Base-by-base conservation (phyloP, 2,329 filamentous ascomycete species). In the Diplodia seriata region DNA sequence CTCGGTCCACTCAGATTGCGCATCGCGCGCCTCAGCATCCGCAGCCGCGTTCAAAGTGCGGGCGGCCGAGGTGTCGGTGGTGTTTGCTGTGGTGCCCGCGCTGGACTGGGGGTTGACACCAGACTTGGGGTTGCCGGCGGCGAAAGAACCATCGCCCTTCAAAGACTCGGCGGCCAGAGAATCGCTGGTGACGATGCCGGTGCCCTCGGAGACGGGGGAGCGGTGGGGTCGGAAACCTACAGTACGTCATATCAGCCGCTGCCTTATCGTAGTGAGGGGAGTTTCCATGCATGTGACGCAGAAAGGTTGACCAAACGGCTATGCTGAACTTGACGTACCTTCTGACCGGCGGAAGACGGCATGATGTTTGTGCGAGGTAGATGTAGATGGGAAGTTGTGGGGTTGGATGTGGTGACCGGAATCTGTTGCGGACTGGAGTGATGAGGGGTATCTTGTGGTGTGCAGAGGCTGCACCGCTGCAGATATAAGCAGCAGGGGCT, bases 121-220 rank as follows among this genome's bases (percentile, higher is more conserved):
- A 20, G 84, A 82, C 70, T 85, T 81, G 29, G 83, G 81, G 79
- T 92, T 91, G 68, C 84, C 78, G 33, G 84, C 77, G 50, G 85
- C 81, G 73, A 91, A 92, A 14, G 77, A 81, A 71, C 90, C 91
- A 68, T 84, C 84, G 26, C 81, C 72, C 56, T 83, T 80, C 69
- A 87, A 79, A 0, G 91, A 95, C 74, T 94, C 89, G 68, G 88
- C 90, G 12, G 92, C 92, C 5, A 96, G 87, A 7, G 91, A 94
- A 78, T 90, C 91, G 15, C 85, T 81, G 54, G 85, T 80, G 1
- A 94, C 84, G 31, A 83, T 73, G 64, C 92, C 92, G 5, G 89
- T 81, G 15, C 84, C 81, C 77, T 95, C 92, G 18, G 81, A 76
- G 68, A 83, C 85, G 33, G 87, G 78, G 73, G 74, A 56, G 81